Conservation (phyloP, 2,329 filamentous ascomycete species). For the Colletotrichum sp. region DNA sequence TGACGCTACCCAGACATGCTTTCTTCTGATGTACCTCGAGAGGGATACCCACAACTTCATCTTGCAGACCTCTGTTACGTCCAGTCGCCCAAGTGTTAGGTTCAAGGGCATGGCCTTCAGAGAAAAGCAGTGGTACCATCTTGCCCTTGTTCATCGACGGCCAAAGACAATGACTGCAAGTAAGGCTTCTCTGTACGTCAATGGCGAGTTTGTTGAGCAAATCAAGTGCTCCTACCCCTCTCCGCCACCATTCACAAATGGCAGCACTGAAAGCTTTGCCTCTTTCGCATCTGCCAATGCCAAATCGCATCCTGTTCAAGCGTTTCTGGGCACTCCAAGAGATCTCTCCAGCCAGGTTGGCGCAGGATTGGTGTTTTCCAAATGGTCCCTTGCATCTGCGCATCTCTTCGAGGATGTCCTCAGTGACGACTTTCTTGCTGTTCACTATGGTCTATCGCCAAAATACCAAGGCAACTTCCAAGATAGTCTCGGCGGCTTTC, state of each 20-base stretch:
- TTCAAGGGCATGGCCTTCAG: conserved; percentile 86
- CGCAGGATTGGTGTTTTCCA: conserved; percentile 73
- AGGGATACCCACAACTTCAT: conserved; percentile 94
- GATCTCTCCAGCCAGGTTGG: conserved; percentile 82
- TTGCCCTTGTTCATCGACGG: conserved; percentile 84
- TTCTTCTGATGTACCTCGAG: conserved; percentile 91
- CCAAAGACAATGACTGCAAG: conserved; percentile 77
- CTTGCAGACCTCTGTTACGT: conserved; percentile 90
- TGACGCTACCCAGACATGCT: conserved; percentile 90
- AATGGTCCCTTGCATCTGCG: conserved; percentile 89
- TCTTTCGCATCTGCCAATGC: conserved; percentile 65
- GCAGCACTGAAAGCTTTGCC: conserved; percentile 70
- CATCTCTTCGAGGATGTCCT: conserved; percentile 87
- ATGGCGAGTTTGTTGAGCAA: conserved; percentile 94
- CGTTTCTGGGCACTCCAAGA: conserved; percentile 90
- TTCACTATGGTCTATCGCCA: conserved; percentile 87
- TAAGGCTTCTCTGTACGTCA: conserved; percentile 86
- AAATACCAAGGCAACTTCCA: conserved; percentile 96
- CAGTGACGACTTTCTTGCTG: conserved; percentile 90
- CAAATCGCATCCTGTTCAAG: conserved; percentile 77
- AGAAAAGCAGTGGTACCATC: conserved; percentile 87
- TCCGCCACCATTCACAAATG: conserved; percentile 68
- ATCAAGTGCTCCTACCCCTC: conserved; percentile 87
- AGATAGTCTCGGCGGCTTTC: conserved; percentile 92
- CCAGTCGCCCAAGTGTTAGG: conserved; percentile 84